These are phyloP conservation scores for Monilinia fructicola DNA, from an alignment of 2,329 filamentous ascomycete species.

Conservation along the genomic window DNA sequence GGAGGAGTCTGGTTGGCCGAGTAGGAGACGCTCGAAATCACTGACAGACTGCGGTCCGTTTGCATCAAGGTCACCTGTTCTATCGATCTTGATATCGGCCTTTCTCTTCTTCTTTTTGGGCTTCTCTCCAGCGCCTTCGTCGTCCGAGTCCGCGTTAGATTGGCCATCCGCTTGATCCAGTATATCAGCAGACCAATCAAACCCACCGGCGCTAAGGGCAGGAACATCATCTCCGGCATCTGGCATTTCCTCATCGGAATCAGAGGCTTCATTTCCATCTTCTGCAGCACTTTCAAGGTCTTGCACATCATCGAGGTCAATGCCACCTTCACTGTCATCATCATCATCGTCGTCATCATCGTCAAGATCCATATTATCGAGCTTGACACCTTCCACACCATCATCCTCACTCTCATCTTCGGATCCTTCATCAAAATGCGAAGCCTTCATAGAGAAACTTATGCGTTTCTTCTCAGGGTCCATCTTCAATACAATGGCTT, in stretches of 20 bases:
- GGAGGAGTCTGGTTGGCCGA: constrained; percentile 92
- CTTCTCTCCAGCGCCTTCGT: constrained; percentile 43
- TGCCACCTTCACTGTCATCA: constrained; percentile 44
- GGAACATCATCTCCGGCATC: constrained; percentile 39
- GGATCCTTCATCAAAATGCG: constrained; percentile 70
- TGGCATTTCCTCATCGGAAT: constrained; percentile 41
- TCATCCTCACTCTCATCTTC: constrained; percentile 50
- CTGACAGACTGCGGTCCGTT: constrained; percentile 85
- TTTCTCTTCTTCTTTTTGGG: constrained; percentile 70
- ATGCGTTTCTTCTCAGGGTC: constrained; percentile 74
- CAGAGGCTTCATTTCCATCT: constrained; percentile 28
- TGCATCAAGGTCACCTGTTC: constrained; percentile 86
- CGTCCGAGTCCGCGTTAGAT: constrained; percentile 48
- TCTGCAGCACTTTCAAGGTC: constrained; percentile 45
- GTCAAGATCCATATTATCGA: constrained; percentile 47
- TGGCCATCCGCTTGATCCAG: constrained; percentile 52
- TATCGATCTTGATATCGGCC: constrained; percentile 78
- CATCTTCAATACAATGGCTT: constrained; percentile 81
- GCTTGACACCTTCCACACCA: constrained; percentile 46
- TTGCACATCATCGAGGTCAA: constrained; percentile 41
- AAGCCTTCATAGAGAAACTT: constrained; percentile 89
- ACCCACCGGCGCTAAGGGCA: constrained; percentile 71
- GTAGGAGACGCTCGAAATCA: constrained; percentile 89
- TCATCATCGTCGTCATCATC: constrained; percentile 49
- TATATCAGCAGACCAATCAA: constrained; percentile 80